Conservation (phyloP, 805 yeast species). For the Hanseniaspora valbyensis region DNA sequence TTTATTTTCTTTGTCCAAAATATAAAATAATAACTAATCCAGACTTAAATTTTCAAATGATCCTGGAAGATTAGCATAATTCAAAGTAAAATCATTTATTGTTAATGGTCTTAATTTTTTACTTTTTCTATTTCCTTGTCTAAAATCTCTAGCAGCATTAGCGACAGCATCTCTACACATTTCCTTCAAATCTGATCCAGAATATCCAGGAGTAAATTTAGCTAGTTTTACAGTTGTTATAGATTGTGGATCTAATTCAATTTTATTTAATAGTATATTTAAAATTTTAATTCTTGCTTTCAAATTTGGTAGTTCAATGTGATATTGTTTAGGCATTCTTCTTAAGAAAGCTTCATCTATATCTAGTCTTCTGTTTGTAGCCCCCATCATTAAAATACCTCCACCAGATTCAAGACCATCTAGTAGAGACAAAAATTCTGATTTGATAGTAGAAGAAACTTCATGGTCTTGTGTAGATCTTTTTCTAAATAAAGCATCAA, state of each 20-base stretch:
- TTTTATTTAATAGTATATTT: conserved; percentile 53
- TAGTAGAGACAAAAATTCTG: conserved; percentile 97
- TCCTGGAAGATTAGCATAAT: background rate
- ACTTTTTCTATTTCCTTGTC: conserved; percentile 42
- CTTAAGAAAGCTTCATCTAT: conserved; percentile 87
- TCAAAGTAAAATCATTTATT: conserved; percentile 4
- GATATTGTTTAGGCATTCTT: conserved; percentile 83
- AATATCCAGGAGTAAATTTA: conserved; percentile 54
- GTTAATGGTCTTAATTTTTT: conserved; percentile 6
- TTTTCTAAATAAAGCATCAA: conserved; percentile 85
- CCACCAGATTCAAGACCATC: conserved; percentile 78
- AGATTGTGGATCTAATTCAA: conserved; percentile 41
- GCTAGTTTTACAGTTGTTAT: conserved; percentile 58
- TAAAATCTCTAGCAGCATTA: conserved; percentile 76
- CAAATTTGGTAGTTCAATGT: conserved; percentile 59
- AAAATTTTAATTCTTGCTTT: conserved; percentile 63
- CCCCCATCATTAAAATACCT: conserved; percentile 79
- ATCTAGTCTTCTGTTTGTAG: conserved; percentile 85
- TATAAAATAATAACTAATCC: background rate
- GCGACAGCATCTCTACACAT: conserved; percentile 88
- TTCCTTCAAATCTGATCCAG: conserved; percentile 89
- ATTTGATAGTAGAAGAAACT: conserved; percentile 86
- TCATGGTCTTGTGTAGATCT: conserved; percentile 81
- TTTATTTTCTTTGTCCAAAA: too few species aligned
- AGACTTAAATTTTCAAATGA: background rate